Base-by-base conservation (phyloP, 106 monocot genomes). In the Dioscorea dumetorum region DNA sequence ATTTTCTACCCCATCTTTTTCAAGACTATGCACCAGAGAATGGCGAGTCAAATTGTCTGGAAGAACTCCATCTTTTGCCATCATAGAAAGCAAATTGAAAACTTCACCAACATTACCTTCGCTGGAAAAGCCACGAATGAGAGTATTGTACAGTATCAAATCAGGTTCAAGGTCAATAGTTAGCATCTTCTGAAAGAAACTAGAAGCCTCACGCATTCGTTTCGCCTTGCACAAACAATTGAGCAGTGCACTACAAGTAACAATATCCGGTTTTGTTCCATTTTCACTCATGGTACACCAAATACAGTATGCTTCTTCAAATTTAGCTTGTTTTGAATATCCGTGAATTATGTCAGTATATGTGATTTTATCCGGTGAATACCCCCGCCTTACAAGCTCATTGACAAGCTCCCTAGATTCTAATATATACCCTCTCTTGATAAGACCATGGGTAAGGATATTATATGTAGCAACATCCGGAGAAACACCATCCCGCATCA, bases 401-500 rank as follows among this genome's bases (percentile, higher is more conserved):
- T 61, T 13, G 60, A 79, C 79, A 14, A 79, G 58, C 51, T 64
- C 63, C 64, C 72, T 79, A 28, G 79, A 61, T 73, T 76, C 79
- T 28, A 32, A 28, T 13, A 61, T 7, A 63, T 49, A 76, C 20
- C 82, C 86, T 65, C 64, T 78, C 57, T 79, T 86, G 51, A 77
- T 34, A 68, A 86, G 79, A 15, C 81, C 82, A 70, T 82, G 76
- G 67, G 82, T 82, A 12, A 86, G 72, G 63, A 74, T 79, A 64
- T 86, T 86, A 75, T 86, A 82, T 28, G 86, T 86, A 21, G 57
- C 63, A 48, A 73, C 34, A 77, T 86, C 76, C 5, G 78, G 75
- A 11, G 51, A 61, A 64, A 82, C 54, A 56, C 70, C 75, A 67
- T 70, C 57, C 52, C 52, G 51, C 19, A 18, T 71, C 86, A 86